Base-by-base conservation (phyloP, 805 yeast genomes). In the Starmerella stellata region DNA sequence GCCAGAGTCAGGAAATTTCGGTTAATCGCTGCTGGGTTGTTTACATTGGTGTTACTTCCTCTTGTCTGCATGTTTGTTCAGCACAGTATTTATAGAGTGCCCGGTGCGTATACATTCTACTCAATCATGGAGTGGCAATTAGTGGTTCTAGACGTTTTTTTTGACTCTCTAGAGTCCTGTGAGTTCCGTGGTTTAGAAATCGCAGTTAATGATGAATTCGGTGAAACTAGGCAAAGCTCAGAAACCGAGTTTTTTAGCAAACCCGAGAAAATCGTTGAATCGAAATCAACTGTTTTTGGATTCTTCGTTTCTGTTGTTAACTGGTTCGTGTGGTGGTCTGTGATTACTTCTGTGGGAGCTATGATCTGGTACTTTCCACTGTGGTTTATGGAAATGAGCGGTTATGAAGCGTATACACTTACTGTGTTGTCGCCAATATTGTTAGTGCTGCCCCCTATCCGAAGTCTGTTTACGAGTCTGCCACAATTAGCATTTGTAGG, bases 311-410 rank as follows among this genome's bases (percentile, higher is more conserved):
- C 54, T 18, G 44, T 66, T 14, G 53, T 71, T 51, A 83, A 85
- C 54, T 67, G 87, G 3, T 75, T 72, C 53, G 65, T 81, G 40
- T 81, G 80, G 56, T 90, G 95, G 95, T 67, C 95, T 0, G 74
- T 75, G 18, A 46, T 73, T 32, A 78, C 96, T 3, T 72, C 94
- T 0, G 63, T 90, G 42, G 77, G 82, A 33, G 68, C 90, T 40
- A 74, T 90, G 52, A 74, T 90, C 37, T 90, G 98, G 98, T 81
- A 80, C 62, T 90, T 90, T 66, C 98, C 98, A 9, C 64, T 90
- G 45, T 90, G 98, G 98, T 71, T 78, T 54, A 83, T 90, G 95
- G 96, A 95, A 5, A 77, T 90, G 40, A 78, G 93, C 2, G 98
- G 98, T 3, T 85, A 79, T 55, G 98, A 90, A 59, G 78, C 78